Percentiles rank a stretch among this genome's conserved stretches.
Conservation (phyloP, 345 rosid species). For the Syzygium oleosum region DNA sequence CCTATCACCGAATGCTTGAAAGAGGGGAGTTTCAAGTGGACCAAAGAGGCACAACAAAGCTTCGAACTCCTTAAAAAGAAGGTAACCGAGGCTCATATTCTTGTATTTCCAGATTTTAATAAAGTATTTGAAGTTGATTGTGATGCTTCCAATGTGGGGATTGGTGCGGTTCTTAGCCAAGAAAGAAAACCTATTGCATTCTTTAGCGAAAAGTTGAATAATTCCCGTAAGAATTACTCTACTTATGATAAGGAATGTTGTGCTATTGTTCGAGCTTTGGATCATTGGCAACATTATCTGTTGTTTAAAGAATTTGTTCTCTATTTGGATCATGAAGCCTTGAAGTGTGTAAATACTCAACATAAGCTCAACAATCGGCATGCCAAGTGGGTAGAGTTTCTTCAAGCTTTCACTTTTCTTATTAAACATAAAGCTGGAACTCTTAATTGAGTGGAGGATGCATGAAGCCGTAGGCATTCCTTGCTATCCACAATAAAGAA, state of each 20-base stretch:
- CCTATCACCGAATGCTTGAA: not conserved
- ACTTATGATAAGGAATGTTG: slow-evolving; percentile 2
- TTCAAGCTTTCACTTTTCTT: no score
- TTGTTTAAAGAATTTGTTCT: not conserved
- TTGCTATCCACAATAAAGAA: not conserved
- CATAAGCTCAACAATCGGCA: no score
- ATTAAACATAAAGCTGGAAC: no score
- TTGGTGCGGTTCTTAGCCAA: no score
- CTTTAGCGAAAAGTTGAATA: not conserved
- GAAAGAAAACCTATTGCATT: no score
- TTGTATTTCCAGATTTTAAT: no score
- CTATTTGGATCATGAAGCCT: not conserved
- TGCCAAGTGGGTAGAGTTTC: no score
- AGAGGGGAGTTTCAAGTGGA: not conserved
- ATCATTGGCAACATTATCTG: not conserved
- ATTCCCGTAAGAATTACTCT: not conserved
- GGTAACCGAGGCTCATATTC: no score
- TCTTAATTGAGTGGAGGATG: no score
- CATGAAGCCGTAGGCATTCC: not conserved
- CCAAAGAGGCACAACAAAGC: not conserved
- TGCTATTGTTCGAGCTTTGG: not conserved
- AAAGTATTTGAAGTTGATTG: no score
- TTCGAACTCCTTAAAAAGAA: no score
- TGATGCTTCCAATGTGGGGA: no score
- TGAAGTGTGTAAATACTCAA: not conserved